Conservation (phyloP, 2,329 filamentous ascomycete genomes). For the Alternaria ethzedia region DNA sequence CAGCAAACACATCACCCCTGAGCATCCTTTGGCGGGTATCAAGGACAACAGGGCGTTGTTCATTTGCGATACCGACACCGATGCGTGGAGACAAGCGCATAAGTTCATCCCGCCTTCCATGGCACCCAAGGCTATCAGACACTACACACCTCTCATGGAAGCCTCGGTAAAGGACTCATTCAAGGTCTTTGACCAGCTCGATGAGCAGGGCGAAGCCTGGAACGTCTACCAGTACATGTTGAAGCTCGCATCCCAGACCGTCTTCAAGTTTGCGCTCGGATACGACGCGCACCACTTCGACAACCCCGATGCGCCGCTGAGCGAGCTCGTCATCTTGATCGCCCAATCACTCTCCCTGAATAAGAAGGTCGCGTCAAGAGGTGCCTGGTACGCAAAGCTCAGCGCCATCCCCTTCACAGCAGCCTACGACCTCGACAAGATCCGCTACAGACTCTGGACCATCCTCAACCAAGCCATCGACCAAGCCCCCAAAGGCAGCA, state of each 20-base stretch:
- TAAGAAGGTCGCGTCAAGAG: conserved; percentile 17
- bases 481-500: conserved; percentile 14
- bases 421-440: conserved; percentile 10
- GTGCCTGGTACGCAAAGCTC: conserved; percentile 17
- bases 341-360: conserved; percentile 15
- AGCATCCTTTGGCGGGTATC: conserved; percentile 14
- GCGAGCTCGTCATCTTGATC: conserved; percentile 15
- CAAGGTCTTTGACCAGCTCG: conserved; percentile 23
- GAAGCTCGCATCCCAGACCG: conserved; percentile 16
- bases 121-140: conserved; percentile 16
- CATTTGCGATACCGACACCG: conserved; percentile 16
- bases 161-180: conserved; percentile 15
- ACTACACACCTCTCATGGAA: conserved; percentile 20
- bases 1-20: conserved; percentile 14
- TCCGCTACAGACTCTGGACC: conserved; percentile 3
- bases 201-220: conserved; percentile 18
- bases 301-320: conserved; percentile 3
- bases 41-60: conserved; percentile 18
- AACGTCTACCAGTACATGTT: conserved; percentile 26
- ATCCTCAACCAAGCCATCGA: conserved; percentile 15
- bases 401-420: conserved; percentile 11
- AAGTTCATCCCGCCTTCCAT: conserved; percentile 22
- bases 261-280: conserved; percentile 16
- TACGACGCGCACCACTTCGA: conserved; percentile 20
- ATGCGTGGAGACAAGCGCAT: conserved; percentile 13